These are phyloP conservation scores for Cinchona pubescens DNA, from an alignment of 257 asterid genomes.

Conservation along the genomic window DNA sequence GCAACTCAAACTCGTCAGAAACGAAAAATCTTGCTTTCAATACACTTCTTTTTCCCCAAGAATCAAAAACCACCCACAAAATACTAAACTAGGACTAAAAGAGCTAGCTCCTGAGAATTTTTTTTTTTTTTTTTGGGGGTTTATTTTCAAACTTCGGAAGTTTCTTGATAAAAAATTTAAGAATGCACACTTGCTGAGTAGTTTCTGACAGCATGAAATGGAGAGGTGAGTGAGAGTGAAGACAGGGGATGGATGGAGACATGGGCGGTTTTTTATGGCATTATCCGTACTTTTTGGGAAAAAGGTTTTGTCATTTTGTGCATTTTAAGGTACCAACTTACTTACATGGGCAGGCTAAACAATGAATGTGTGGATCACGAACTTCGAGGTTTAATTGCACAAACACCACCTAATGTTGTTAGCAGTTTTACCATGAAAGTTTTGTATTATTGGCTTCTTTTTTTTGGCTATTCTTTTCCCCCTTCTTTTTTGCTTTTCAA, in stretches of 20 bases:
- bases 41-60: neutral
- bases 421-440: conserved; percentile 19
- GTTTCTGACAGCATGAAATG: conserved; percentile 7
- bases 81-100: neutral
- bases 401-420: neutral
- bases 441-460: too few species aligned
- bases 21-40: neutral
- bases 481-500: neutral
- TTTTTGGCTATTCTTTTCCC: neutral
- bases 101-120: neutral
- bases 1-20: neutral
- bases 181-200: neutral
- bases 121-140: neutral
- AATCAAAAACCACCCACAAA: conserved; percentile 16
- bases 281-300: too few species aligned
- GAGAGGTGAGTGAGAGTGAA: conserved; percentile 15
- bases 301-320: conserved; percentile 31
- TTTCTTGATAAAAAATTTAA: conserved; percentile 5
- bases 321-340: conserved; percentile 48
- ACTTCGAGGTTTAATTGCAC: conserved; percentile 26
- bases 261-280: too few species aligned
- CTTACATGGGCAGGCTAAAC: conserved; percentile 22
- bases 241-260: neutral
- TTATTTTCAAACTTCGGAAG: neutral
- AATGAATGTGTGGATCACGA: conserved; percentile 49